phyloP scores from a whole-genome alignment of 768 basidiomycete species.

The Mycena alexandri region DNA sequence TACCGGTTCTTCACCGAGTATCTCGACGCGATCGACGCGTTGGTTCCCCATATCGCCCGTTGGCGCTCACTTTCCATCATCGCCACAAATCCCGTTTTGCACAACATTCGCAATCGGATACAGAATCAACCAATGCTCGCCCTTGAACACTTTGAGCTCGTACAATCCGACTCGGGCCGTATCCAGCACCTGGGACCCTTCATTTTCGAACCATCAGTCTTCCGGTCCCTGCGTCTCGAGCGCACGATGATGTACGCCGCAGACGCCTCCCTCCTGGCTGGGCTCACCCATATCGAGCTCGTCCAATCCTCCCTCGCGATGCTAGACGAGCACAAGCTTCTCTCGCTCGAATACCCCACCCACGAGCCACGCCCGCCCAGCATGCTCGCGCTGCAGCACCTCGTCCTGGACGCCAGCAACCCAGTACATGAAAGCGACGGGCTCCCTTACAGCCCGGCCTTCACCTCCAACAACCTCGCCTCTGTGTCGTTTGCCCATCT shows the following conservation, averaged over 20 bases:
- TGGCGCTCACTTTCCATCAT: conserved; percentile 23
- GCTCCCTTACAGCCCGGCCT: conserved; percentile 23
- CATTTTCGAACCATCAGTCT: conserved; percentile 19
- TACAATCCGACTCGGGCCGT: conserved; percentile 26
- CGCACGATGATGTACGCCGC: conserved; percentile 34
- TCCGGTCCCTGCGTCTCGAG: conserved; percentile 26
- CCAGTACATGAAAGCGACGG: conserved; percentile 11
- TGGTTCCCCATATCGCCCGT: conserved; percentile 17
- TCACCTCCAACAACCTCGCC: conserved; percentile 28
- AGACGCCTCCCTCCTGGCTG: conserved; percentile 24
- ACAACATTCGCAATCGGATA: conserved; percentile 15
- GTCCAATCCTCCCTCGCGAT: conserved; percentile 30
- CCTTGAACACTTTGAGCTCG: conserved; percentile 26
- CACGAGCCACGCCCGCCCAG: conserved; percentile 23
- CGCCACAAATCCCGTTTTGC: conserved; percentile 32
- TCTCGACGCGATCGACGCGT: conserved; percentile 10
- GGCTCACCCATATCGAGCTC: conserved; percentile 22
- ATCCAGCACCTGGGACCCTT: conserved; percentile 34
- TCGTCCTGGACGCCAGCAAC: conserved; percentile 28
- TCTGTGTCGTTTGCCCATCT: conserved; percentile 25
- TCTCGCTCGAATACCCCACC: conserved; percentile 29
- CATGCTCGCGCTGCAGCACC: conserved; percentile 18
- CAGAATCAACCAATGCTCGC: conserved; percentile 9
- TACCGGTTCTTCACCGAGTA: conserved; percentile 31
- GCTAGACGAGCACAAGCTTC: conserved; percentile 34